Evolutionary conservation across 208 protist genomes (phyloP), one percentile per base, ranked within the genome.

Genomic region (Crithidia expoeki): DNA sequence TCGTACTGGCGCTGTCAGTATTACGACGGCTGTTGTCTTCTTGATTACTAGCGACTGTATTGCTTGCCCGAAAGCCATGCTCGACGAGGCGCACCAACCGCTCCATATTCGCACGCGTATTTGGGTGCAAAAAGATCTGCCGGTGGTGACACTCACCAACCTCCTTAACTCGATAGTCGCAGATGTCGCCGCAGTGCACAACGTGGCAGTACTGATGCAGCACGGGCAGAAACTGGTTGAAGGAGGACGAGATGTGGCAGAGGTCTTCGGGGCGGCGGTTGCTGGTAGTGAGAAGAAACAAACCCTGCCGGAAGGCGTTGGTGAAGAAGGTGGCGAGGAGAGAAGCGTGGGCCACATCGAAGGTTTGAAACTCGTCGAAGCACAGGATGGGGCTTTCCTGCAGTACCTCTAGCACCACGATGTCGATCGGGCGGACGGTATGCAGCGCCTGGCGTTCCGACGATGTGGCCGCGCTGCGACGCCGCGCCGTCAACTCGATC

Each of bases 351-450:
- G 88, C 87, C 0, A 95, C 86, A 46, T 97, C 93, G 62, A 95
- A 92, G n/a, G 90, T 94, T 67, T 97, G 93, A 49, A 97, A 94
- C 76, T 97, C 93, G 60, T 97, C 93, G 46, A 97, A 92, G 64
- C 93, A 97, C n/a, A 97, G 70, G 25, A 97, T 76, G n/a, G 83
- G 85, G 28, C 85, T 87, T 70, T 97, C 85, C 1, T 50, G 46
- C 28, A 94, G 80, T 9, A 97, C 69, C 32, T 89, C 83, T 36
- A 74, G 63, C 40, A 95, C 89, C 1, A 94, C 89, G 19, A 86
- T 36, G 57, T 94, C 83, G 10, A 96, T 92, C 6, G 90, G 90
- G 25, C 79, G 72, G 11, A 84, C 10, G 16, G 46, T 16, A 19
- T 32, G 40, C 49, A 85, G 58, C 0, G 30, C 56, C 46, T 9